Conservation (phyloP, 495 filamentous ascomycete genomes). For the Alectoria sarmentosa region DNA sequence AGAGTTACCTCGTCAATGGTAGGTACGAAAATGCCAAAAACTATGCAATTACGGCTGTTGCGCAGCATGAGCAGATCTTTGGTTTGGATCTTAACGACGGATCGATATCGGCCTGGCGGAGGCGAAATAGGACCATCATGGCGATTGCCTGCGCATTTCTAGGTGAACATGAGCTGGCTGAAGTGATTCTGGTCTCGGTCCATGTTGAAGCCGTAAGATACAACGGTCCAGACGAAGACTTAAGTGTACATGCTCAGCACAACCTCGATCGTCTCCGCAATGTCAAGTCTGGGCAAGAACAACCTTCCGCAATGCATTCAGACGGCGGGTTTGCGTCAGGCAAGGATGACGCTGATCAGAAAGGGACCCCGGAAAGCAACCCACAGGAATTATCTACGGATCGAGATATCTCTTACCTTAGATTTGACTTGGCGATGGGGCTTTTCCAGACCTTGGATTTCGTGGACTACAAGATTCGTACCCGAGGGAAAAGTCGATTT, state of each 20-base stretch:
- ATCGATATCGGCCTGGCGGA: constrained; percentile 1
- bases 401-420: not conserved
- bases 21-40: constrained; percentile 3
- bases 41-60: not conserved
- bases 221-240: not conserved
- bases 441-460: not conserved
- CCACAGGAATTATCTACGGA: constrained; percentile 6
- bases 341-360: not conserved
- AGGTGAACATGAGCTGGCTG: constrained; percentile 4
- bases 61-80: not conserved
- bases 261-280: not conserved
- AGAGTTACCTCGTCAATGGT: constrained; percentile 1
- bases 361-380: not conserved
- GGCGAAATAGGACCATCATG: constrained; percentile 6
- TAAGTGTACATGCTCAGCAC: constrained; percentile 7
- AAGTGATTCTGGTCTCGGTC: constrained; percentile 4
- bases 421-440: constrained; percentile 3
- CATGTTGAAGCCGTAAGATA: not conserved
- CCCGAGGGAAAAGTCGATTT: not conserved
- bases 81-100: constrained; percentile 2
- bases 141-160: not conserved
- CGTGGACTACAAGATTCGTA: not conserved
- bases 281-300: not conserved
- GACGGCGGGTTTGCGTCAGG: not conserved
- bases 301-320: not conserved